These are phyloP conservation scores for Gnomoniopsis sp. DNA, from an alignment of 2,329 filamentous ascomycete genomes.

Conservation along the genomic window DNA sequence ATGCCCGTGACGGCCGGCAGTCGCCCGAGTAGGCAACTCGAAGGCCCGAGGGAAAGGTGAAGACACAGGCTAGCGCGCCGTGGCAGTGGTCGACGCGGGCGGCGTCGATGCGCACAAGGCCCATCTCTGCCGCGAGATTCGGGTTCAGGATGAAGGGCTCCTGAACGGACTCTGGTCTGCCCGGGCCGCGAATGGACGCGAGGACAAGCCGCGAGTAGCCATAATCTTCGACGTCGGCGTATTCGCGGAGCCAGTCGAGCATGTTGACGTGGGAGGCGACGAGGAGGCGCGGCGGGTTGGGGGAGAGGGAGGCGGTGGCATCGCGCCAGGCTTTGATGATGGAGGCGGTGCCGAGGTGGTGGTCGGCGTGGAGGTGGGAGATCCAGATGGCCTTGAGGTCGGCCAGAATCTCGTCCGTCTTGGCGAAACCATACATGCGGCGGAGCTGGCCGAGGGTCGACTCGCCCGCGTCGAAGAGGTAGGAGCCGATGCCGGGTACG, in stretches of 20 bases:
- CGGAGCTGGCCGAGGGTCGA: slow-evolving; percentile 85
- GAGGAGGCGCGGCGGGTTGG: slow-evolving; percentile 42
- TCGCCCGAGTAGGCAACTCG: slow-evolving; percentile 93
- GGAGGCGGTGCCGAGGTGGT: slow-evolving; percentile 81
- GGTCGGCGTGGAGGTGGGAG: slow-evolving; percentile 93
- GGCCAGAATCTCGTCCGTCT: slow-evolving; percentile 67
- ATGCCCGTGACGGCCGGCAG: slow-evolving; percentile 72
- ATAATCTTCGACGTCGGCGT: slow-evolving; percentile 72
- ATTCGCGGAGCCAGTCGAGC: slow-evolving; percentile 75
- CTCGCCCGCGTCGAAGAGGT: slow-evolving; percentile 89
- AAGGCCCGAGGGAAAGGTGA: slow-evolving; percentile 77
- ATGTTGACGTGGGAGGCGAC: slow-evolving; percentile 71
- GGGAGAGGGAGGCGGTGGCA: slow-evolving; percentile 35
- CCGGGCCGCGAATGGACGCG: slow-evolving; percentile 20
- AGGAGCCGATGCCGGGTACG: slow-evolving; percentile 81
- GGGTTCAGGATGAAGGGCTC: slow-evolving; percentile 32
- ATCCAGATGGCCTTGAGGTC: slow-evolving; percentile 85
- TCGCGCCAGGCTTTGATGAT: slow-evolving; percentile 82
- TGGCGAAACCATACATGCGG: slow-evolving; percentile 64
- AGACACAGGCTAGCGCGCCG: slow-evolving; percentile 69
- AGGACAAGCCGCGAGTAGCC: slow-evolving; percentile 56
- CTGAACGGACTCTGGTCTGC: slow-evolving; percentile 1
- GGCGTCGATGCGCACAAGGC: slow-evolving; percentile 64
- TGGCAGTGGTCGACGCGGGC: slow-evolving; percentile 75
- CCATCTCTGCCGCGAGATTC: slow-evolving; percentile 40